A percentile compares a stretch with the other conserved stretches of the same genome.
Conservation (phyloP, 768 basidiomycete species). For the Termitomyces bulborhizus region DNA sequence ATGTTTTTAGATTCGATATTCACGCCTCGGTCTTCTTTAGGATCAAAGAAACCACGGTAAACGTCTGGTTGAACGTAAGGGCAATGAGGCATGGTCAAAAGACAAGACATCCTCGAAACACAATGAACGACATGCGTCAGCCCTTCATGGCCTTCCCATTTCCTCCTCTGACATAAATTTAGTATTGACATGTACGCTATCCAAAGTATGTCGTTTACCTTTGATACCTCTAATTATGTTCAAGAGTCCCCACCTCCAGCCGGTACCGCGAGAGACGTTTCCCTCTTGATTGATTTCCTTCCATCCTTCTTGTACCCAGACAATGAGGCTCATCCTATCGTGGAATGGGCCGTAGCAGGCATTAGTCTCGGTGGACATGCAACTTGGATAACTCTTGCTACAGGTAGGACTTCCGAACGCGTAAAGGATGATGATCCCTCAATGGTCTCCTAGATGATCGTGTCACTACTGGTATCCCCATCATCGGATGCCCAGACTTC, state of each 20-base stretch:
- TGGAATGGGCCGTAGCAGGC: conserved; percentile 68
- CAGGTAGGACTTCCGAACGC: conserved; percentile 22
- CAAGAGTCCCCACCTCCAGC: conserved; percentile 17
- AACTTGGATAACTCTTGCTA: conserved; percentile 62
- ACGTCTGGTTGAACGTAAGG: conserved; percentile 24
- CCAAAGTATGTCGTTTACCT: conserved; percentile 24
- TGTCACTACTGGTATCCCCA: conserved; percentile 39
- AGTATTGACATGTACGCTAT: conserved; percentile 46
- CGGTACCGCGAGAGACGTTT: conserved; percentile 72
- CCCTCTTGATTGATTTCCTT: conserved; percentile 77
- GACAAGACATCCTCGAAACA: conserved; percentile 14
- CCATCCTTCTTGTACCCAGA: conserved; percentile 67
- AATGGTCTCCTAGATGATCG: conserved; percentile 30
- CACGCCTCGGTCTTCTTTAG: conserved; percentile 15
- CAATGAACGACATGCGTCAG: conserved; percentile 38
- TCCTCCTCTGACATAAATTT: neutral
- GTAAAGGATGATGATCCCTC: neutral
- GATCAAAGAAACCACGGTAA: conserved; percentile 43
- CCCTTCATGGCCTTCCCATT: conserved; percentile 4
- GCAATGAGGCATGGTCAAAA: conserved; percentile 31
- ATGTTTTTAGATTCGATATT: too few relatives aligned
- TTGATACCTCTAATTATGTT: neutral
- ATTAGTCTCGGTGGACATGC: conserved; percentile 84
- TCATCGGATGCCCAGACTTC: conserved; percentile 73
- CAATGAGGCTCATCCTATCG: conserved; percentile 47